Conservation (phyloP, 1,284 basidiomycete genomes). For the Coniferiporia weirii region DNA sequence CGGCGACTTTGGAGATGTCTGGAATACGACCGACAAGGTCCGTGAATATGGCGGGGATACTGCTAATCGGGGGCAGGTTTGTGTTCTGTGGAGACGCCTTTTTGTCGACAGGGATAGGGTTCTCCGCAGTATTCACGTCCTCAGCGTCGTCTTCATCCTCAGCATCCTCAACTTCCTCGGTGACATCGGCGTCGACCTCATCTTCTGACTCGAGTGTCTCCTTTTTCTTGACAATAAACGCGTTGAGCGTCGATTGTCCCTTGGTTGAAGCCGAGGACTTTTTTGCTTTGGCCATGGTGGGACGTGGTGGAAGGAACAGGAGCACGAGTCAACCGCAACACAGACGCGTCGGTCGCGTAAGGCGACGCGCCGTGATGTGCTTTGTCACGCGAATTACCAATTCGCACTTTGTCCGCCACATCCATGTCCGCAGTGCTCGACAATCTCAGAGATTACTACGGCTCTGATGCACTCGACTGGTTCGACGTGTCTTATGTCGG, state of each 20-base stretch:
- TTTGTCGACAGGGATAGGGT: conserved; percentile 25
- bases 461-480: conserved; percentile 43
- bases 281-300: conserved; percentile 42
- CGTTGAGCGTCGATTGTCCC: conserved; percentile 48
- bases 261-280: conserved; percentile 32
- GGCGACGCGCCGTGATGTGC: background rate
- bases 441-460: conserved; percentile 25
- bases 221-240: conserved; percentile 42
- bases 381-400: conserved; percentile 1
- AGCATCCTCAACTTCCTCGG: conserved; percentile 10
- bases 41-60: conserved; percentile 80
- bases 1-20: conserved; percentile 61
- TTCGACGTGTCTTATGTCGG: conserved; percentile 31
- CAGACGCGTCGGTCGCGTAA: background rate
- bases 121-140: conserved; percentile 28
- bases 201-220: conserved; percentile 20
- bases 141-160: background rate
- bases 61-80: conserved; percentile 74
- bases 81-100: conserved; percentile 46
- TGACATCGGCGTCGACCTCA: conserved; percentile 22
- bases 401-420: background rate
- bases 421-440: conserved; percentile 8
- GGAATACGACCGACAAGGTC: conserved; percentile 77
- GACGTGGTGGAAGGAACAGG: background rate
- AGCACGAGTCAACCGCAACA: background rate